A percentile compares a stretch with the other conserved stretches of the same genome.
phyloP scores from a whole-genome alignment of 2,329 filamentous ascomycete species.

The Zymoseptoria passerinii region DNA sequence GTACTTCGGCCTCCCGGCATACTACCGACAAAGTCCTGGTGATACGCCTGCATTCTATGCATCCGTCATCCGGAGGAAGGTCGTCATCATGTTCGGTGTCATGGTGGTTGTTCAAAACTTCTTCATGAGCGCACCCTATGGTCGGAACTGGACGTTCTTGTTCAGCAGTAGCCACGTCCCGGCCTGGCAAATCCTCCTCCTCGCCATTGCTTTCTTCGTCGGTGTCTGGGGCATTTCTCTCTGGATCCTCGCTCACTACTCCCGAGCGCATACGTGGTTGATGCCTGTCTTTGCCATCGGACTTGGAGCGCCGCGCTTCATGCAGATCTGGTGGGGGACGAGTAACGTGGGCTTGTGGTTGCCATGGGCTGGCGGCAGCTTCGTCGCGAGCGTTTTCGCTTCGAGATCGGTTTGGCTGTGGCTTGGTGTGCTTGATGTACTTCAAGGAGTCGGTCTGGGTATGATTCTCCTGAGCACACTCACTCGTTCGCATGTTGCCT shows the following conservation, averaged over 20 bases:
- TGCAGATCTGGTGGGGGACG: conserved; percentile 58
- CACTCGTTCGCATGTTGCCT: conserved; percentile 55
- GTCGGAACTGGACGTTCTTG: conserved; percentile 56
- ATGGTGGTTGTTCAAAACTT: conserved; percentile 57
- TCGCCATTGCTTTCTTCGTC: conserved; percentile 47
- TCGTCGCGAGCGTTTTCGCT: conserved; percentile 45
- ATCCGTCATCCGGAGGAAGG: conserved; percentile 51
- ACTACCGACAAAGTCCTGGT: conserved; percentile 55
- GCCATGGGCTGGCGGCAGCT: conserved; percentile 47
- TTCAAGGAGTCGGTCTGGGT: conserved; percentile 58
- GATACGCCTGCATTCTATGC: conserved; percentile 56
- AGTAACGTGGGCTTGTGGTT: conserved; percentile 51
- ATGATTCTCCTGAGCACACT: conserved; percentile 56
- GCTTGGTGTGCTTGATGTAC: conserved; percentile 55
- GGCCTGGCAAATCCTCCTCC: conserved; percentile 47
- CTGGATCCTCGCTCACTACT: conserved; percentile 43
- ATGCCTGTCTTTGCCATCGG: conserved; percentile 58
- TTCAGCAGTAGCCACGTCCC: conserved; percentile 49
- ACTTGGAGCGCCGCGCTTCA: conserved; percentile 55
- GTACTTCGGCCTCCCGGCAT: conserved; percentile 53
- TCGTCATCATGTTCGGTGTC: conserved; percentile 58
- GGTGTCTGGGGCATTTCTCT: conserved; percentile 47
- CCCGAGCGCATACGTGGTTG: conserved; percentile 54
- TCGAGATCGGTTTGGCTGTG: conserved; percentile 55
- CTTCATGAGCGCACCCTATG: conserved; percentile 56